Evolutionary conservation across 2,329 filamentous ascomycete species (phyloP).

Genomic region (Tolypocladium paradoxum): DNA sequence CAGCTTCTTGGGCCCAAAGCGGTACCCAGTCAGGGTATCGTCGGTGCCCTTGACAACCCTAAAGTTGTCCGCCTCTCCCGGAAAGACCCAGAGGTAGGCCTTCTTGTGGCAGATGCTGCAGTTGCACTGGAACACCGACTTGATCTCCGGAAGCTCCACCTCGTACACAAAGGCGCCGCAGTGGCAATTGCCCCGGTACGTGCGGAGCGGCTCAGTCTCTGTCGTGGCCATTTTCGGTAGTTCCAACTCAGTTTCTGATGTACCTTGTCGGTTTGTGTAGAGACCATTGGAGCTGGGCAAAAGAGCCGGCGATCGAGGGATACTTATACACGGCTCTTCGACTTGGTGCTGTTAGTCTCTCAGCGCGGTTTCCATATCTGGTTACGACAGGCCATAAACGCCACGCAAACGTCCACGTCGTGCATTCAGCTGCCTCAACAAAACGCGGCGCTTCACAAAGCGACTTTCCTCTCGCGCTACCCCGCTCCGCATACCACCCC

Average conservation of each 20-base stretch:
- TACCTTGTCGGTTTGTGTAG: too few species aligned
- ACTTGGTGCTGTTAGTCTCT: too few species aligned
- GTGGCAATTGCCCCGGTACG: slow-evolving; percentile 48
- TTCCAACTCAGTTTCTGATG: neutral
- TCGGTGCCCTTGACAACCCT: slow-evolving; percentile 35
- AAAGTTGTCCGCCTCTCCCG: slow-evolving; percentile 20
- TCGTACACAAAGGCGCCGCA: slow-evolving; percentile 44
- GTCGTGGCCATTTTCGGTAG: neutral
- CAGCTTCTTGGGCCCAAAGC: slow-evolving; percentile 26
- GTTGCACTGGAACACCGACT: slow-evolving; percentile 45
- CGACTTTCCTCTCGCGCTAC: neutral
- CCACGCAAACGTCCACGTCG: neutral
- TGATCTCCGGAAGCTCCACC: slow-evolving; percentile 44
- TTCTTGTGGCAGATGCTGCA: slow-evolving; percentile 54
- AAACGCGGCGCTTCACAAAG: neutral
- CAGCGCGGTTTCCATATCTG: neutral
- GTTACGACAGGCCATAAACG: neutral
- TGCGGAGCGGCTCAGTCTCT: slow-evolving; percentile 14
- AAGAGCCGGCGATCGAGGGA: neutral
- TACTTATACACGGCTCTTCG: neutral
- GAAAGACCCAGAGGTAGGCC: slow-evolving; percentile 29
- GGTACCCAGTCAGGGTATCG: slow-evolving; percentile 30
- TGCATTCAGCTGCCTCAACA: neutral
- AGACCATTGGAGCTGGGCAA: neutral
- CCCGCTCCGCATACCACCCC: neutral